Evolutionary conservation across 495 filamentous ascomycete species (phyloP), one percentile per base, ranked within the genome.

Genomic region (Tetracladium setigerum): DNA sequence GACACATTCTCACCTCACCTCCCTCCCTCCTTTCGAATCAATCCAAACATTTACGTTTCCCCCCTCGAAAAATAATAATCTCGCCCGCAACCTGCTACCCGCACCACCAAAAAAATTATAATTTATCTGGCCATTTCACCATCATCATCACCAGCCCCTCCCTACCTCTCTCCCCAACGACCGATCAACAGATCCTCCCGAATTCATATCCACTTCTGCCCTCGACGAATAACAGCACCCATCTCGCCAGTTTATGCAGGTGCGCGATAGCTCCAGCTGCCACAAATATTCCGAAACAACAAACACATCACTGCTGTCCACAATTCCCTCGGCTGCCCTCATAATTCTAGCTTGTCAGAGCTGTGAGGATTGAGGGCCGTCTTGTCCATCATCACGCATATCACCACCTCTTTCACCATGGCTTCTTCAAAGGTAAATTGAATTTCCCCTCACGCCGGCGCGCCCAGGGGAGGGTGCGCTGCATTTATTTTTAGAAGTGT

Each of bases 331-430:
- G 56, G n/a, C n/a, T n/a, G 56, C 56, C 56, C 56, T 58, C 56
- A 58, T 58, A n/a, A 58, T 58, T 58, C 52, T 58, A 52, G 56
- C 56, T 55, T 58, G 14, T 40, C 39, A 46, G 52, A 55, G 56
- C 56, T 58, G 54, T 52, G 56, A 58, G 56, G 56, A 58, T 58
- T 58, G 56, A 50, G 56, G 56, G 56, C 56, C 56, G 56, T 53
- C 48, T 52, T 46, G 11, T 7, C 18, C 31, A 14, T 30, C 10
- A 8, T 22, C 32, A 46, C n/a, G n/a, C n/a, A n/a, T n/a, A n/a
- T n/a, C n/a, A 18, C 12, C 42, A 24, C n/a, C 38, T 40, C 34
- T n/a, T 2, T 7, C 43, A 52, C 31, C 6, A 58, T 58, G 56
- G 52, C 56, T 43, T 58, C 52, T 46, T 58, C 56, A 41, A 58